Evolutionary conservation across 768 basidiomycete species (phyloP), one percentile per base, ranked within the genome.

Genomic region (Flagelloscypha sp.): DNA sequence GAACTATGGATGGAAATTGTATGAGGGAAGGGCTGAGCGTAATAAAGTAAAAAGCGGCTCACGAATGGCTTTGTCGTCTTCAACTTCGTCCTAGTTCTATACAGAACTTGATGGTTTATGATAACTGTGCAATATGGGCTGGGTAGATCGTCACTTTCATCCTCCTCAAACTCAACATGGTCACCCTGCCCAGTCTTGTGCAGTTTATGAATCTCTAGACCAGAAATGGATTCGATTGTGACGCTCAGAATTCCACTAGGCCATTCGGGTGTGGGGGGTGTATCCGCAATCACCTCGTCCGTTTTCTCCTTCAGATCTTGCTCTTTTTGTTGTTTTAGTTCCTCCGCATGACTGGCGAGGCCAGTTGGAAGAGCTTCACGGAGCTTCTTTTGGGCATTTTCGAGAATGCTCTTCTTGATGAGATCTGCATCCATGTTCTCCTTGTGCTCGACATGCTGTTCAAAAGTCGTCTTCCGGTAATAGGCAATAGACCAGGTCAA

Each of bases 171-270:
- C 30, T 72, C 74, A 15, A 71, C 72, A 42, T 80, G 75, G 17
- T 65, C 61, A 20, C 68, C 68, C 23, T 72, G 74, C 38, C 60
- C 58, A 2, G 70, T 64, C 23, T 72, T 60, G 24, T 66, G 65
- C 11, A 62, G 55, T 46, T 73, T 70, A 53, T 74, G 69, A 9
- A 79, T 56, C 47, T 76, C 74, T 47, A 86, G 61, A 21, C 74
- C 76, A 42, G 62, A 66, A 32, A 83, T 74, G 58, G 76, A 70
- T 48, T 84, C 79, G 20, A 86, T 65, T 38, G 74, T 60, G 41
- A 86, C 61, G 23, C 68, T 70, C 19, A 88, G 49, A 15, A 86
- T 66, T 13, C 84, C 85, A 27, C 70, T 71, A 9, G 76, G 77
- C 70, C 73, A 84, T 35, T 72, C 57, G 1, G 66, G 62, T 40